Evolutionary conservation across 1,284 basidiomycete species (phyloP), one percentile per base, ranked within the genome.

Genomic region (Leccinum solheimii): DNA sequence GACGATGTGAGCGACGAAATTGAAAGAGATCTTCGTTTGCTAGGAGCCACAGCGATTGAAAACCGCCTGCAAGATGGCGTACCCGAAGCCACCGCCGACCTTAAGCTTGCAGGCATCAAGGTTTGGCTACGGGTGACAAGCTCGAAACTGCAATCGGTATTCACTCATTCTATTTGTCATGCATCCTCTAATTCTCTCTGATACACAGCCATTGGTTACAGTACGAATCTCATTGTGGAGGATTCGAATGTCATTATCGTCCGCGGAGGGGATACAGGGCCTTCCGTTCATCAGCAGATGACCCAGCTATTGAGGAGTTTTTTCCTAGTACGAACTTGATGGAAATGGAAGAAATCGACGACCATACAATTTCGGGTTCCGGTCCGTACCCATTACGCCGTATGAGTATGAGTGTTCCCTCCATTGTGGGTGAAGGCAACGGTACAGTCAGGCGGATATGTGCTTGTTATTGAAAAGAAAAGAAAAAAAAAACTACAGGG

Each of bases 91-190:
- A 98, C 99, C 68, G 94, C 92, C 4, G 95, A 98, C 74, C 83
- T 99, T 38, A 99, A 98, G 80, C 83, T 88, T 23, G 97, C 97
- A 0, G 97, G 97, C 0, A 98, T 99, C 80, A 99, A 98, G 76
- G 80, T 99, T 62, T 99, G 97, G 97, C 95, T 5, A 99, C 97
- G 0, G 97, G 97, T 53, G 97, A 99, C 80, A 99, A 99, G 79
- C 86, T 99, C 45, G 97, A 99, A 78, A 99, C 97, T 38, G 97
- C 97, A 34, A 94, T 97, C 59, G 90, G 89, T 89, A 69, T 49
- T 81, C 9, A n/a, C 19, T 74, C 21, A 11, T 16, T 11, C 40
- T 60, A 61, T 49, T 16, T 6, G 36, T 38, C 34, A 14, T 16
- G 7, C 32, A 2, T 48, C 7, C 8, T 61, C 58, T 65, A 26